Evolutionary conservation across 75 land plant genomes (phyloP).

Genomic region (Pinus albicaulis): DNA sequence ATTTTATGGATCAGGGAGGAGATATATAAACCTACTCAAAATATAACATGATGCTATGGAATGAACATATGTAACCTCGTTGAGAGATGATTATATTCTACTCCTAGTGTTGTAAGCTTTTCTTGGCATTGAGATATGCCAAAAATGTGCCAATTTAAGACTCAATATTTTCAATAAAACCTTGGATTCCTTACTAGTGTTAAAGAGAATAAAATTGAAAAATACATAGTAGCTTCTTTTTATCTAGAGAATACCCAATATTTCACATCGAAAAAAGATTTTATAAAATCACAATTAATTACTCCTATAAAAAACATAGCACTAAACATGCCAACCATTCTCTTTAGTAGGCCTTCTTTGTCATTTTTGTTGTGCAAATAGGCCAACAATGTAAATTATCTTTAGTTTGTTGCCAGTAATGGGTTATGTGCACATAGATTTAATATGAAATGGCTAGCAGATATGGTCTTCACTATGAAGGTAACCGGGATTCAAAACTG

Average conservation of each 20-base stretch:
- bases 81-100: no score
- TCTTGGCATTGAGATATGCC: no score
- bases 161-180: no score
- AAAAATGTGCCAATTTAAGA: no score
- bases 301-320: constrained; percentile 36
- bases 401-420: not conserved
- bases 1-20: no score
- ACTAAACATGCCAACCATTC: constrained; percentile 31
- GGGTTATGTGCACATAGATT: no score
- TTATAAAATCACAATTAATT: constrained; percentile 28
- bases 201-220: constrained; percentile 30
- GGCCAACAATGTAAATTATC: not conserved
- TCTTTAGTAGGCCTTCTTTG: constrained; percentile 19
- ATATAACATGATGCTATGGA: no score
- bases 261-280: constrained; percentile 35
- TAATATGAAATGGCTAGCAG: no score
- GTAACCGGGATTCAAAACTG: not conserved
- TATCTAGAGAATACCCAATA: constrained; percentile 37
- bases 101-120: no score
- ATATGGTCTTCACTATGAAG: not conserved
- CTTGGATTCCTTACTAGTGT: constrained; percentile 22
- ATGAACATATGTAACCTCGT: no score
- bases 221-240: constrained; percentile 43
- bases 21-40: no score
- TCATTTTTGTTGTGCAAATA: constrained; percentile 16